These are phyloP conservation scores for Aspergillus novofumigatus DNA, from an alignment of 2,329 filamentous ascomycete genomes.

Conservation along the genomic window DNA sequence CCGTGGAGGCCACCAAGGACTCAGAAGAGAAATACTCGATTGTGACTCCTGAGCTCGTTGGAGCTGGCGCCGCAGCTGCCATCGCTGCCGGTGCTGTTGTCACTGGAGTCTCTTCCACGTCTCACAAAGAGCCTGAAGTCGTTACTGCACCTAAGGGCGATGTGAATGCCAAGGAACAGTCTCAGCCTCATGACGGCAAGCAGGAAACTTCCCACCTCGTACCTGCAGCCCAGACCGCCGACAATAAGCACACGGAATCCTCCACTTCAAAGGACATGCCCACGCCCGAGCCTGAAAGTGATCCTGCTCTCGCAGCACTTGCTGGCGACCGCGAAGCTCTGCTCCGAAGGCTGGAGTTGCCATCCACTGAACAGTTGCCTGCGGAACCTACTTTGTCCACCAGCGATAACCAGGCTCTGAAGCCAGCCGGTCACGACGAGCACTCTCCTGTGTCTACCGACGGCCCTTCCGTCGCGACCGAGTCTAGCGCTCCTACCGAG, in stretches of 20 bases:
- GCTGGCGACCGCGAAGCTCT: conserved; percentile 32
- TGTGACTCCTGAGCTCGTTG: conserved; percentile 22
- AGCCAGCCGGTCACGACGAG: conserved; percentile 11
- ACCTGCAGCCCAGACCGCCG: conserved; percentile 16
- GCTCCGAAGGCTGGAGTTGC: conserved; percentile 27
- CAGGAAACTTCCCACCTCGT: conserved; percentile 4
- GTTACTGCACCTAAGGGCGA: conserved; percentile 9
- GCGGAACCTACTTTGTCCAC: conserved; percentile 45
- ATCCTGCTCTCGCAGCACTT: conserved; percentile 28
- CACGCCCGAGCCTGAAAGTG: conserved; percentile 29
- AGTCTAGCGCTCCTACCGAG: conserved; percentile 9
- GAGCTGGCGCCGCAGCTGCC: conserved; percentile 20
- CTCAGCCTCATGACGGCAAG: conserved; percentile 11
- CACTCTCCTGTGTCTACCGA: conserved; percentile 5
- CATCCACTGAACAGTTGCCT: conserved; percentile 27
- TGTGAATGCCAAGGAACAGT: conserved; percentile 1
- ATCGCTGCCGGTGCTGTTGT: conserved; percentile 20
- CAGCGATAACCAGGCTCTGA: conserved; percentile 94
- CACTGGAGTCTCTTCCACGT: conserved; percentile 18
- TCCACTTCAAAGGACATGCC: conserved; percentile 18
- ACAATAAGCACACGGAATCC: too few species aligned
- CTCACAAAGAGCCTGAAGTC: conserved; percentile 17
- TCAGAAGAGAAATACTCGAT: conserved; percentile 15
- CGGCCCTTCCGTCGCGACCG: neutral
- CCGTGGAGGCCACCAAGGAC: conserved; percentile 4